Percentiles rank a stretch among this genome's conserved stretches.
Conservation (phyloP, 768 basidiomycete species). For the Clavulina sp. region DNA sequence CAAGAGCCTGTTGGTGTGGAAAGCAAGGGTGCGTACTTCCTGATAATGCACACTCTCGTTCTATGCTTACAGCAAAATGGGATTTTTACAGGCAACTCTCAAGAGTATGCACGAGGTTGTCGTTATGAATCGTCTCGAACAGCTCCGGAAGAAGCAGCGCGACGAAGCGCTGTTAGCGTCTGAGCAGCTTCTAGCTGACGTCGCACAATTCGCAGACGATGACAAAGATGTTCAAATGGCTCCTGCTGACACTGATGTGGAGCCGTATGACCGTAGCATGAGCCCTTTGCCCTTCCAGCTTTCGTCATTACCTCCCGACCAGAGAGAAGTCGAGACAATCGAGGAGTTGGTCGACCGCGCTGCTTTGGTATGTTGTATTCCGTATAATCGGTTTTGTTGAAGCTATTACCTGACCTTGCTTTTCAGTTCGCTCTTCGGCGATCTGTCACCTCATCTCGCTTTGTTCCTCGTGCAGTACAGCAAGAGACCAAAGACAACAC, state of each 20-base stretch:
- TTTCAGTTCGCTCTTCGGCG: constrained; percentile 61
- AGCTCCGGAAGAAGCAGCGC: constrained; percentile 85
- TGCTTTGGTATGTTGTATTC: constrained; percentile 35
- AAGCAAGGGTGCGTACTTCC: constrained; percentile 56
- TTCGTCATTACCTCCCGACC: constrained; percentile 50
- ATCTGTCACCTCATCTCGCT: constrained; percentile 66
- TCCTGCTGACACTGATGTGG: constrained; percentile 37
- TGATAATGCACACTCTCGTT: constrained; percentile 5
- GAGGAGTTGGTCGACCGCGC: constrained; percentile 46
- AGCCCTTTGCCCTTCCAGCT: constrained; percentile 64
- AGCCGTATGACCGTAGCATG: constrained; percentile 74
- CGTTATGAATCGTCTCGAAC: constrained; percentile 87
- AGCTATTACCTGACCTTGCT: background rate
- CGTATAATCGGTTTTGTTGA: background rate
- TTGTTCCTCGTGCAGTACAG: constrained; percentile 38
- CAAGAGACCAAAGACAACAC: constrained; percentile 25
- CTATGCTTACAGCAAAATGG: constrained; percentile 4
- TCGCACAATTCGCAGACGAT: constrained; percentile 31
- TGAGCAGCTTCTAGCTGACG: constrained; percentile 72
- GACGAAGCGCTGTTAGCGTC: constrained; percentile 92
- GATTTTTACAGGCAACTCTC: constrained; percentile 59
- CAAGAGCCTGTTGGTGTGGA: constrained; percentile 88
- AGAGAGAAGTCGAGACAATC: constrained; percentile 64
- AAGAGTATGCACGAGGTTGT: constrained; percentile 90
- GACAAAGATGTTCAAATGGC: constrained; percentile 15